Evolutionary conservation across 2,329 filamentous ascomycete genomes (phyloP).

Genomic region (Fonsecaea erecta): DNA sequence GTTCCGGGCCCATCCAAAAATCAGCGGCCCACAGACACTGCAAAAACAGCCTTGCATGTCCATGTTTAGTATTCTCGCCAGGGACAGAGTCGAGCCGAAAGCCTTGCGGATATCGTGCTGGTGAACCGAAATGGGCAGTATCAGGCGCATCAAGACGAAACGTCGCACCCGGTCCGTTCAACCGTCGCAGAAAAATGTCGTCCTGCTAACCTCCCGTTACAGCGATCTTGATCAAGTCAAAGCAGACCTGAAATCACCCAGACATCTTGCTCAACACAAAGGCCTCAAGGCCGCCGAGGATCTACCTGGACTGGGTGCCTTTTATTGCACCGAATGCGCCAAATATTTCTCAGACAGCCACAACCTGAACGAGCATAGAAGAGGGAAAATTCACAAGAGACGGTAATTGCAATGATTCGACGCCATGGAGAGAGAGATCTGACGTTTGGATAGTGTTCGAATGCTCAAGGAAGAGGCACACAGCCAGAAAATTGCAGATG

Average conservation of each 20-base stretch:
- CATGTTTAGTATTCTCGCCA: conserved; percentile 3
- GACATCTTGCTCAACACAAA: conserved; percentile 80
- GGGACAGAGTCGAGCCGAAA: conserved; percentile 1
- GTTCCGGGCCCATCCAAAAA: not conserved
- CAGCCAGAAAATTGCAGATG: conserved; percentile 82
- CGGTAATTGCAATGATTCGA: conserved; percentile 57
- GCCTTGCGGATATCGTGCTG: not conserved
- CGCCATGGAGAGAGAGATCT: conserved; percentile 27
- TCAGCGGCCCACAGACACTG: not conserved
- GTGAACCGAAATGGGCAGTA: conserved; percentile 66
- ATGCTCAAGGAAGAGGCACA: conserved; percentile 83
- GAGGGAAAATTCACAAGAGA: conserved; percentile 92
- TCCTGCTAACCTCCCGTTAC: conserved; percentile 28
- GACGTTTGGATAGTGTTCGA: conserved; percentile 66
- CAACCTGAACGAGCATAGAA: conserved; percentile 74
- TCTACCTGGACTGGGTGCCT: conserved; percentile 80
- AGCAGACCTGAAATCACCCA: conserved; percentile 75
- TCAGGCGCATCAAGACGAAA: conserved; percentile 72
- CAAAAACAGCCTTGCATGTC: not conserved
- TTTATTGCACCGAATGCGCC: conserved; percentile 90
- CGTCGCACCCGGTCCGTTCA: conserved; percentile 66
- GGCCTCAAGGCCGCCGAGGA: conserved; percentile 81
- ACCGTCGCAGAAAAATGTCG: conserved; percentile 11
- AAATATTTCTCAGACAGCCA: conserved; percentile 92
- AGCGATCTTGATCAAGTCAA: conserved; percentile 94